phyloP scores from a whole-genome alignment of 2,329 filamentous ascomycete genomes.

The Pseudocercospora ulei region DNA sequence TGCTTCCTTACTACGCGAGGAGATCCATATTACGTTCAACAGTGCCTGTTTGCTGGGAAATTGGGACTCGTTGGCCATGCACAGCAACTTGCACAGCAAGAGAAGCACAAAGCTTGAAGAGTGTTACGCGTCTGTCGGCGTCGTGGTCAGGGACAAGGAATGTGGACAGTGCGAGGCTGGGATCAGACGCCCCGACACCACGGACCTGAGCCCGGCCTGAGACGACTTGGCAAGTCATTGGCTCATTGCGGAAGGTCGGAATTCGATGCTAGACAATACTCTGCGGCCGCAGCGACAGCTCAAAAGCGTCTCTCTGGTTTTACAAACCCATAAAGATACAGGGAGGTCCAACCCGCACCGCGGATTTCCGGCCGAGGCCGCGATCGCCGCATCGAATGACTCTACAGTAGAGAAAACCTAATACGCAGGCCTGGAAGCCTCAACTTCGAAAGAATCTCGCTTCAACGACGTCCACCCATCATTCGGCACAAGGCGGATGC shows the following conservation, averaged over 20 bases:
- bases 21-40: conserved; percentile 1
- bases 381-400: no score
- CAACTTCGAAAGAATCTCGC: no score
- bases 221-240: conserved; percentile 6
- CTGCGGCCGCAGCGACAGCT: conserved; percentile 37
- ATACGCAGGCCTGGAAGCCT: no score
- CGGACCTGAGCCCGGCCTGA: conserved; percentile 3
- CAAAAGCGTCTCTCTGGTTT: conserved; percentile 52
- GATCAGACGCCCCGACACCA: not conserved
- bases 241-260: not conserved
- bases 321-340: no score
- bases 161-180: not conserved
- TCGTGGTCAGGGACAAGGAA: conserved; percentile 2
- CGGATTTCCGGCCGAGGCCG: no score
- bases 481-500: no score
- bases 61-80: not conserved
- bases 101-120: conserved; percentile 1
- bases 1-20: conserved; percentile 1
- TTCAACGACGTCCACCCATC: no score
- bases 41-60: conserved; percentile 2
- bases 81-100: no score
- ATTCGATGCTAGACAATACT: no score
- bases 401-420: no score
- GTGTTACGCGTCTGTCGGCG: not conserved
- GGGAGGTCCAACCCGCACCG: no score